Base-by-base conservation (phyloP, 352 stramenopile species). In the Phytophthora quininea region DNA sequence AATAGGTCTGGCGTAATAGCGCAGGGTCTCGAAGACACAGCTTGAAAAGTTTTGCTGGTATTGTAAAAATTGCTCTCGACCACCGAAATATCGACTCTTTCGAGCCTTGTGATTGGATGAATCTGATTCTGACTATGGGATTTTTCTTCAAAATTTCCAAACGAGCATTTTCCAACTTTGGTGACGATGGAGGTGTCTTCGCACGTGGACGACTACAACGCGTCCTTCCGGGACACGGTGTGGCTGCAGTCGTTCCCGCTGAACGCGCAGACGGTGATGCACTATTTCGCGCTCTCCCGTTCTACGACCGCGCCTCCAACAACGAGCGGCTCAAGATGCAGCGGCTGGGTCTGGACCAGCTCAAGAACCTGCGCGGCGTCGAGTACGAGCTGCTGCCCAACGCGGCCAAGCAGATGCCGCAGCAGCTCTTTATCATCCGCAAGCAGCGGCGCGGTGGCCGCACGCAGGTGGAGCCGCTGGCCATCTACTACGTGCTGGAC, bases 251-350 rank as follows among this genome's bases (percentile, higher is more conserved):
- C 83, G 52, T 96, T 95, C 69, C 85, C 85, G 47, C 63, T 97
- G 42, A 93, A 86, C 40, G 74, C 78, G 56, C 86, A 97, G 67
- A 96, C 90, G 0, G 88, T 96, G 57, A 71, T 96, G 57, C 88
- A 97, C 73, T 97, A 97, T 74, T 73, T 97, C 54, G 87, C 88
- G 56, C 74, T 93, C 45, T 95, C 86, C 88, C 86, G 19, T 97
- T 95, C 64, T 97, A 97, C 79, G 88, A 96, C 67, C 88, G 85
- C 29, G 92, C 77, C 58, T 97, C 86, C 63, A 96, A 96, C 81
- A 97, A 97, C 62, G 90, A 96, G 77, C 85, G 89, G 7, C 77
- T 97, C 52, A 95, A 95, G 77, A 96, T 96, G 90, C 90, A 97
- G 79, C 86, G 88, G 1, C 77, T 95, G 9, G 86, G 83, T 3